Evolutionary conservation across 2,329 filamentous ascomycete species (phyloP).

Genomic region (Cordyceps militaris): DNA sequence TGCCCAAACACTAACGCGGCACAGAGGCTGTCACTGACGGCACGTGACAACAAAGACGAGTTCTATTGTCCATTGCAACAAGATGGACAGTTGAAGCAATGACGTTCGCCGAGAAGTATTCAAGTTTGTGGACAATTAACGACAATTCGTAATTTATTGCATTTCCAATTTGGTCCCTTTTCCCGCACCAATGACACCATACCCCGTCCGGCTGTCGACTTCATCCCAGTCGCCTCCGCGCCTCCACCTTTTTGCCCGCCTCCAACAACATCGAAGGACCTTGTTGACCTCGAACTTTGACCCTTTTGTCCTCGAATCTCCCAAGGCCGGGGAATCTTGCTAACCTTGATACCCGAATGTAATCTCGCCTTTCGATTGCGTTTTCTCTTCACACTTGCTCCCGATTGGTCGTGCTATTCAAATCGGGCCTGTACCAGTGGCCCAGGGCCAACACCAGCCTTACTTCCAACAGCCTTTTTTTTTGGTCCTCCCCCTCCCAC

Average conservation of each 20-base stretch:
- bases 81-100: not conserved
- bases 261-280: not conserved
- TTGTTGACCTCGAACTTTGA: constrained; percentile 5
- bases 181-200: constrained; percentile 4
- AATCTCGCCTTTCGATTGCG: not conserved
- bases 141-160: not conserved
- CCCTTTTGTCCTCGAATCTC: not conserved
- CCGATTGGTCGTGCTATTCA: not conserved
- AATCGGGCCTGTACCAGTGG: not conserved
- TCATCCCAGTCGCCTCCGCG: not conserved
- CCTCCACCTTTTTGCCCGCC: constrained; percentile 2
- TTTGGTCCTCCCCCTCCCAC: not conserved
- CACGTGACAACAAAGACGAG: too few relatives aligned
- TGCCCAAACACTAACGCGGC: too few relatives aligned
- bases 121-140: not conserved
- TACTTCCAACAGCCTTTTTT: not conserved
- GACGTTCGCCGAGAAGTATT: not conserved
- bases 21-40: too few relatives aligned
- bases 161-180: not conserved
- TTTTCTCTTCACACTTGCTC: not conserved
- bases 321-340: not conserved
- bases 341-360: not conserved
- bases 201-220: not conserved
- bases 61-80: too few relatives aligned
- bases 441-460: not conserved